Percentiles rank a stretch among this genome's conserved stretches.
These are phyloP conservation scores for Suillus plorans DNA, from an alignment of 768 basidiomycete genomes.

Conservation along the genomic window DNA sequence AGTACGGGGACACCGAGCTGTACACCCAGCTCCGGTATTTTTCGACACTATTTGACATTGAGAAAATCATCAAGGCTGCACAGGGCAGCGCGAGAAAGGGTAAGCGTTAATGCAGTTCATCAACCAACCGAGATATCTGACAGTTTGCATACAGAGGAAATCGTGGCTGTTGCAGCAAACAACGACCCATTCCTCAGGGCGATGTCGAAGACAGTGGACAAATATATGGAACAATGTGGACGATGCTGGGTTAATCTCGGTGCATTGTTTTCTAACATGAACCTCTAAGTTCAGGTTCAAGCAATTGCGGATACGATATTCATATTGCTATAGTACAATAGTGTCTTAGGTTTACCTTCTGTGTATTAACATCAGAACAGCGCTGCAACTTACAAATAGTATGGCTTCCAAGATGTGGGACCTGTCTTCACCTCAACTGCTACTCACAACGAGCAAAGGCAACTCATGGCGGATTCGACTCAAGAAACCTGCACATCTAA, in stretches of 20 bases:
- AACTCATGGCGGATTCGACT: no score
- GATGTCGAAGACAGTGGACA: constrained; percentile 62
- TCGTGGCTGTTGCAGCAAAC: constrained; percentile 45
- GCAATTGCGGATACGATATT: not conserved
- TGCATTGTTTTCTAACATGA: constrained; percentile 82
- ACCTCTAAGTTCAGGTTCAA: constrained; percentile 37
- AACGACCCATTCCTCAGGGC: constrained; percentile 52
- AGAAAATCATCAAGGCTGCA: constrained; percentile 56
- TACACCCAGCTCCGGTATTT: constrained; percentile 93
- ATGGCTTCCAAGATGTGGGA: no score
- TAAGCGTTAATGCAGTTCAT: constrained; percentile 20
- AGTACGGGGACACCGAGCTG: constrained; percentile 84
- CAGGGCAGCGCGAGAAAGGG: constrained; percentile 45
- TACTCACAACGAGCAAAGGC: no score
- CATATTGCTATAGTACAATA: no score
- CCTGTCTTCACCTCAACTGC: no score
- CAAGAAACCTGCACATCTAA: no score
- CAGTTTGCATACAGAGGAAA: constrained; percentile 44
- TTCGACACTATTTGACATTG: constrained; percentile 70
- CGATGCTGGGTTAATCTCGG: constrained; percentile 87
- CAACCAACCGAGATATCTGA: not conserved
- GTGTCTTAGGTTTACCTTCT: no score
- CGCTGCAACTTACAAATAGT: no score
- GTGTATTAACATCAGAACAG: no score
- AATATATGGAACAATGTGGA: constrained; percentile 85